Percentiles rank a stretch among this genome's conserved stretches.
Evolutionary conservation across 768 basidiomycete species (phyloP).

Genomic region (Cystofilobasidium ferigula): DNA sequence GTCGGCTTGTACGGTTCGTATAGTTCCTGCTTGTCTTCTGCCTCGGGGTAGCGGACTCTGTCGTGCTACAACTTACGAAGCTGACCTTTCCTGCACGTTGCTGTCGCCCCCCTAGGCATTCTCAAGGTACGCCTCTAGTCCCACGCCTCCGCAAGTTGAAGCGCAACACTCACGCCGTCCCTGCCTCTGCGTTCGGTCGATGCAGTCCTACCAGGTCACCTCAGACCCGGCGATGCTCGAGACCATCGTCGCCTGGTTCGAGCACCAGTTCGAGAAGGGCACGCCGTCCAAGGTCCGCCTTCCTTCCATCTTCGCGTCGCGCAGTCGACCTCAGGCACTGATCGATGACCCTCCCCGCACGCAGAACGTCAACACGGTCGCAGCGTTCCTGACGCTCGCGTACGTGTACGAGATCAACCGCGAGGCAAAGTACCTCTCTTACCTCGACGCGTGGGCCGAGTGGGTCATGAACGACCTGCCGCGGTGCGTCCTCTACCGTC

Average conservation of each 20-base stretch:
- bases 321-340: not conserved
- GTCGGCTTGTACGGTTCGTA: conserved; percentile 16
- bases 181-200: conserved; percentile 39
- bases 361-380: conserved; percentile 50
- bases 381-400: conserved; percentile 38
- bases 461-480: conserved; percentile 48
- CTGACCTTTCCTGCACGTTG: not conserved
- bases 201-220: conserved; percentile 42
- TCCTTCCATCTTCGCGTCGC: no score
- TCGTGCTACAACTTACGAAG: no score
- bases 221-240: conserved; percentile 40
- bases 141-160: not conserved
- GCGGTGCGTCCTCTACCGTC: conserved; percentile 7
- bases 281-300: conserved; percentile 42
- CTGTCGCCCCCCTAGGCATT: not conserved
- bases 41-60: no score
- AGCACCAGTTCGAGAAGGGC: conserved; percentile 44
- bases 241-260: conserved; percentile 47
- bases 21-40: not conserved
- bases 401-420: conserved; percentile 18
- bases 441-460: conserved; percentile 43
- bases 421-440: conserved; percentile 3
- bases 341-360: not conserved
- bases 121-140: not conserved
- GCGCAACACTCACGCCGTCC: not conserved